Percentiles rank a stretch among this genome's conserved stretches.
phyloP scores from a whole-genome alignment of 2,329 filamentous ascomycete genomes.

The Diatrype stigma region DNA sequence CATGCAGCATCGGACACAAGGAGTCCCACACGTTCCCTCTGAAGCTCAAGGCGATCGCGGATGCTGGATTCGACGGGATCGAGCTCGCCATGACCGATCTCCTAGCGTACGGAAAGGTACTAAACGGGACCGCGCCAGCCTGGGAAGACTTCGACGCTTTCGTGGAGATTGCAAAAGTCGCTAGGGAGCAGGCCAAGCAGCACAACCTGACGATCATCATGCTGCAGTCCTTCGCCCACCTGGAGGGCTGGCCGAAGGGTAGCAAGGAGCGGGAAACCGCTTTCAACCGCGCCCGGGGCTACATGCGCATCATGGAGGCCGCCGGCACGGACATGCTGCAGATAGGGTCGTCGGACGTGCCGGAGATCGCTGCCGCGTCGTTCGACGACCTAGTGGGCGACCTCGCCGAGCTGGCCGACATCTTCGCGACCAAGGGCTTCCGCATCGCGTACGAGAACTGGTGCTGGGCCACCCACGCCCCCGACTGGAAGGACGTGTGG shows the following conservation, averaged over 20 bases:
- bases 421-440: conserved; percentile 53
- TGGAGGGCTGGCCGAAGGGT: conserved; percentile 66
- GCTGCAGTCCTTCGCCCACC: conserved; percentile 72
- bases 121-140: conserved; percentile 45
- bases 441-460: conserved; percentile 75
- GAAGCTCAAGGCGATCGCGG: conserved; percentile 59
- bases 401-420: conserved; percentile 59
- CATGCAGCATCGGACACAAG: conserved; percentile 27
- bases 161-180: conserved; percentile 46
- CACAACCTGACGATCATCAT: conserved; percentile 61
- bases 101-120: conserved; percentile 51
- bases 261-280: conserved; percentile 57
- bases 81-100: conserved; percentile 75
- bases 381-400: conserved; percentile 53
- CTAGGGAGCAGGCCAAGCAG: conserved; percentile 50
- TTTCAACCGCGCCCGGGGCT: conserved; percentile 58
- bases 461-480: conserved; percentile 72
- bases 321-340: conserved; percentile 68
- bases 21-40: conserved; percentile 48
- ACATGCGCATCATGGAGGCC: conserved; percentile 68
- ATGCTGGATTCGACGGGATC: conserved; percentile 62
- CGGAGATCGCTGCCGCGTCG: conserved; percentile 47
- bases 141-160: conserved; percentile 58
- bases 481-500: conserved; percentile 67
- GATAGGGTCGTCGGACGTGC: conserved; percentile 60